Conservation (phyloP, 2,329 filamentous ascomycete species). For the Ceratocystis huliohia region DNA sequence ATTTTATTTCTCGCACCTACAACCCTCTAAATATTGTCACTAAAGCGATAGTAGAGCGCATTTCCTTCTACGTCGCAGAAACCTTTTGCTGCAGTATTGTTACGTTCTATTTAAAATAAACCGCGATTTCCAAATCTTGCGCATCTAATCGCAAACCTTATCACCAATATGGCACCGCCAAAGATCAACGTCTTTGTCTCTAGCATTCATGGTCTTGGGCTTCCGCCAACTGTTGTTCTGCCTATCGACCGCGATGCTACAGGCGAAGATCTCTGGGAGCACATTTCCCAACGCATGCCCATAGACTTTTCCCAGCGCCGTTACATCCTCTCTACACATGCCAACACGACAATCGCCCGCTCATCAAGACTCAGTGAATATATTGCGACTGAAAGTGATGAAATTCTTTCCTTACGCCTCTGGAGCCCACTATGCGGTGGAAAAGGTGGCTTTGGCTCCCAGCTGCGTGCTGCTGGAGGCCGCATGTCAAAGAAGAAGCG, state of each 20-base stretch:
- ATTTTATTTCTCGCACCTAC: not conserved
- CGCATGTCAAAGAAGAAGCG: conserved; percentile 96
- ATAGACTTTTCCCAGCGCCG: conserved; percentile 34
- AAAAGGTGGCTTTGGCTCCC: conserved; percentile 95
- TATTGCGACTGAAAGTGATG: conserved; percentile 44
- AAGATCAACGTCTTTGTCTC: conserved; percentile 72
- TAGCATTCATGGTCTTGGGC: conserved; percentile 67
- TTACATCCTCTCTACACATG: conserved; percentile 70
- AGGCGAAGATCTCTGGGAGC: conserved; percentile 52
- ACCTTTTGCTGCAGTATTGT: too few species aligned
- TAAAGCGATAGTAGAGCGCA: too few species aligned
- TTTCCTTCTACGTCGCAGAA: too few species aligned
- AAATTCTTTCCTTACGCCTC: conserved; percentile 71
- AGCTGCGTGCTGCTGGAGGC: conserved; percentile 88
- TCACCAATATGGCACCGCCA: conserved; percentile 38
- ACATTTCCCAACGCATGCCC: conserved; percentile 50
- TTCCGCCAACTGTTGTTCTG: conserved; percentile 74
- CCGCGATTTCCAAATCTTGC: not conserved
- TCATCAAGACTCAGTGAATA: conserved; percentile 48
- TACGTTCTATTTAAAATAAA: not conserved
- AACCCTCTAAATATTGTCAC: not conserved
- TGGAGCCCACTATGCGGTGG: conserved; percentile 72
- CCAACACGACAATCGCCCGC: conserved; percentile 55
- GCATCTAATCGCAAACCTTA: not conserved
- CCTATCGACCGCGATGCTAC: conserved; percentile 53